Evolutionary conservation across 306 rosid species (phyloP).

Genomic region (Abrus precatorius): DNA sequence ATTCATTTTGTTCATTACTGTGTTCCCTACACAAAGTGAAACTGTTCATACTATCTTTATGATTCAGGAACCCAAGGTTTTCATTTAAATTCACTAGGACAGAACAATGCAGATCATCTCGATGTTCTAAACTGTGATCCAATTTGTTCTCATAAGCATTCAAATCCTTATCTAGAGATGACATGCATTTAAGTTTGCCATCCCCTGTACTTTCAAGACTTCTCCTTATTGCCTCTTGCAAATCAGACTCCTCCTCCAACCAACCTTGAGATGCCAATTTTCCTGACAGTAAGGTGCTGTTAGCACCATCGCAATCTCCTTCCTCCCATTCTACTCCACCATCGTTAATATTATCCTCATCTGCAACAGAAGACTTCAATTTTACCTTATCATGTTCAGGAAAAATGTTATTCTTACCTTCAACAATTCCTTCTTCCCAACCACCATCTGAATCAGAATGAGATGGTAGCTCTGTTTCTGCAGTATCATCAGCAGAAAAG

Average conservation of each 20-base stretch:
- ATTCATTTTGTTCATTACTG: slow-evolving; percentile 45
- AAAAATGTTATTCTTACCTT: slow-evolving; percentile 49
- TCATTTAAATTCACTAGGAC: slow-evolving; percentile 45
- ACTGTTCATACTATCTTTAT: slow-evolving; percentile 33
- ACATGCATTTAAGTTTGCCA: slow-evolving; percentile 33
- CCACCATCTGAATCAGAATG: slow-evolving; percentile 67
- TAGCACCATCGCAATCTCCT: slow-evolving; percentile 62
- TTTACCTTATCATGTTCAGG: slow-evolving; percentile 48
- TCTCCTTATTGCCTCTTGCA: slow-evolving; percentile 92
- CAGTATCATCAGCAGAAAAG: slow-evolving; percentile 51
- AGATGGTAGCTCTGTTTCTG: slow-evolving; percentile 50
- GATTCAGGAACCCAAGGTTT: slow-evolving; percentile 37
- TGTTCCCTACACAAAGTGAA: slow-evolving; percentile 46
- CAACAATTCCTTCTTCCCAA: slow-evolving; percentile 76
- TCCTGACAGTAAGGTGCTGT: slow-evolving; percentile 50
- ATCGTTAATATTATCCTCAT: slow-evolving; percentile 57
- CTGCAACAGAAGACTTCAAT: slow-evolving; percentile 38
- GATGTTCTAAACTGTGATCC: slow-evolving; percentile 38
- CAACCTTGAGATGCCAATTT: slow-evolving; percentile 66
- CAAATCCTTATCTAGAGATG: slow-evolving; percentile 49
- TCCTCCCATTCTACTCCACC: slow-evolving; percentile 93
- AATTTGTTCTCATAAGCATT: slow-evolving; percentile 37
- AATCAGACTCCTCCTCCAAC: slow-evolving; percentile 80
- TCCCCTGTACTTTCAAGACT: slow-evolving; percentile 69
- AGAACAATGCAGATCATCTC: slow-evolving; percentile 33